Percentiles rank a stretch among this genome's conserved stretches.
phyloP scores from a whole-genome alignment of 1,284 basidiomycete species.

The Exobasidium cylindrosporum region DNA sequence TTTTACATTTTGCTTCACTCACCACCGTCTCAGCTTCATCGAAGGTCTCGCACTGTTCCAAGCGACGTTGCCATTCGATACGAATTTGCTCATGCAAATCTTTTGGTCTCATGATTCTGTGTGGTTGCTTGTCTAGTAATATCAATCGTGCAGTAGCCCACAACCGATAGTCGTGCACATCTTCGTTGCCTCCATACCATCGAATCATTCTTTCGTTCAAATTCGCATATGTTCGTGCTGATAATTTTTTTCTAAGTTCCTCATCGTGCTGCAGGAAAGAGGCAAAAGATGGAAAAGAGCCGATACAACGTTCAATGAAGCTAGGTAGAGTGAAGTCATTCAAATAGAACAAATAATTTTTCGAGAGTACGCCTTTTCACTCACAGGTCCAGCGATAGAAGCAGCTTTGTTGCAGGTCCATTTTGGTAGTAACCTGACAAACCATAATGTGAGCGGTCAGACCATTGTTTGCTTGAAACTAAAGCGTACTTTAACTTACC shows the following conservation, averaged over 20 bases:
- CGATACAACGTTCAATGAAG: not conserved
- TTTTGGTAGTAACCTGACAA: not conserved
- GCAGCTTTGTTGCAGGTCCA: not conserved
- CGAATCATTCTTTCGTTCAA: no score
- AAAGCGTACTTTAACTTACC: no score
- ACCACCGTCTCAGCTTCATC: not conserved
- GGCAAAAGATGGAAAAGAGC: not conserved
- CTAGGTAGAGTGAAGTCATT: not conserved
- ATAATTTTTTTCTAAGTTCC: no score
- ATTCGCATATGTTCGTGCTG: no score
- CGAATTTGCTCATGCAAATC: not conserved
- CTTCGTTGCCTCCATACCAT: not conserved
- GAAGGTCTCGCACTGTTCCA: not conserved
- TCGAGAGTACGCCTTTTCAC: no score
- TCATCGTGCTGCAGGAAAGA: not conserved
- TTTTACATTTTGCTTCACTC: no score
- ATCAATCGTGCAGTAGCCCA: slow-evolving; percentile 1
- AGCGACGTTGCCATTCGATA: not conserved
- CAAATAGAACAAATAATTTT: no score
- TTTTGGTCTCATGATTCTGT: not conserved
- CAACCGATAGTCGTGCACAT: not conserved
- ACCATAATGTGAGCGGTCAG: no score
- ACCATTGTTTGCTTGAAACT: no score
- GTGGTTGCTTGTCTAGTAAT: not conserved
- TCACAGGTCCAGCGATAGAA: not conserved